These are phyloP conservation scores for Panicum virgatum DNA, from an alignment of 202 grass and related monocot genomes.

Conservation along the genomic window DNA sequence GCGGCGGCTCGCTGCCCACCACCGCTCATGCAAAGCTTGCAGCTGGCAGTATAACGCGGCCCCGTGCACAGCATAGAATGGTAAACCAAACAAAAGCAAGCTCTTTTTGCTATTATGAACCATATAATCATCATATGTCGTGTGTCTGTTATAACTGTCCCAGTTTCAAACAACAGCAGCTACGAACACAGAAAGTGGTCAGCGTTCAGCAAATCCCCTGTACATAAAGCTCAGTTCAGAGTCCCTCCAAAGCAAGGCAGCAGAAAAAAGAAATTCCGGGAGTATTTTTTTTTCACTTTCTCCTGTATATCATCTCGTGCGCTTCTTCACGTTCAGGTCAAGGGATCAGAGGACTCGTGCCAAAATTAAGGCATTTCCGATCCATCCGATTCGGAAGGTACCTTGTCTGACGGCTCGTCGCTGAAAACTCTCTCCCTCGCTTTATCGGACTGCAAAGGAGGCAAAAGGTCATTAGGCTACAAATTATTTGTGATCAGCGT, in stretches of 20 bases:
- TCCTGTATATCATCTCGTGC: not conserved
- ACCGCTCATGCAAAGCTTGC: no score
- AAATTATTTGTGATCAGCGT: not conserved
- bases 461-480: not conserved
- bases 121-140: not conserved
- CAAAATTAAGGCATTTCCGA: conserved; percentile 4
- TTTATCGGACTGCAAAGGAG: conserved; percentile 46
- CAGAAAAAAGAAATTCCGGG: no score
- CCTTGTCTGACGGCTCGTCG: conserved; percentile 34
- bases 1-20: no score
- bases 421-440: conserved; percentile 61
- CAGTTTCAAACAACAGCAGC: conserved; percentile 17
- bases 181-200: not conserved
- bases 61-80: no score
- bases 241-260: not conserved
- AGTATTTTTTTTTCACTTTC: not conserved
- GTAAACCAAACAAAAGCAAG: no score
- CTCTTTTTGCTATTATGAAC: no score
- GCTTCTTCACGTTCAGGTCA: conserved; percentile 11
- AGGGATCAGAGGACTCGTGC: not conserved
- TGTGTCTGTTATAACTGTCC: not conserved
- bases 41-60: no score
- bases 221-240: conserved; percentile 3
- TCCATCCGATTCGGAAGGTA: conserved; percentile 15
- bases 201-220: not conserved